Evolutionary conservation across 1,139 yeast genomes (phyloP), one percentile per base, ranked within the genome.

Genomic region (Pneumocystis carinii): DNA sequence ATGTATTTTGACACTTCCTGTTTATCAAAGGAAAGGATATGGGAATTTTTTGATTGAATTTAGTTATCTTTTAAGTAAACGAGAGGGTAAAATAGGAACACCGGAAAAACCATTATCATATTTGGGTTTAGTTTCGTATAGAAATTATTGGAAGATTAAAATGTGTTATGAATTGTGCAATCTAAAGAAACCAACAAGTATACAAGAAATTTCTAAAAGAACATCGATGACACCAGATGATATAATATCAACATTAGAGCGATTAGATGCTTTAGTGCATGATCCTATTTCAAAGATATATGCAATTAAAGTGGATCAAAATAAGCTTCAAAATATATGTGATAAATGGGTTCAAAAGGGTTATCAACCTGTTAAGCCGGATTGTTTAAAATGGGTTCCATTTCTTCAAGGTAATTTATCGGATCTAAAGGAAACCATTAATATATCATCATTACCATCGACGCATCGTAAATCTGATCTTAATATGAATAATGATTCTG

Each of bases 41-140:
- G 98, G 98, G 2, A 86, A 84, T 71, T 79, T 90, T 65, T 77
- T 92, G 66, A 92, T 92, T 71, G 95, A 89, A 68, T 90, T 92
- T 73, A 88, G 96, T 63, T 92, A 92, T 72, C 75, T 90, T 39
- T 74, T 92, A 60, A 81, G 90, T 1, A 77, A 87, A 64, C 78
- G 82, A 64, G 97, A 92, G 71, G 83, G 82, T 68, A 85, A 84
- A 66, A 81, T 81, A 64, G 98, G 98, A 0, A 87, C 97, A 0
- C 98, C 98, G 0, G 98, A 92, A 70, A 90, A 90, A 71, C 97
- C 98, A 0, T 77, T 92, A 63, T 85, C 95, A 69, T 94, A 87
- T 68, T 76, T 90, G 64, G 98, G 98, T 0, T 76, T 90, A 61
- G 75, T 87, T 39, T 87, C 96, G 67, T 92, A 92, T 73, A 77